These are phyloP conservation scores for Colletotrichum eleusines DNA, from an alignment of 2,329 filamentous ascomycete genomes.

Conservation along the genomic window DNA sequence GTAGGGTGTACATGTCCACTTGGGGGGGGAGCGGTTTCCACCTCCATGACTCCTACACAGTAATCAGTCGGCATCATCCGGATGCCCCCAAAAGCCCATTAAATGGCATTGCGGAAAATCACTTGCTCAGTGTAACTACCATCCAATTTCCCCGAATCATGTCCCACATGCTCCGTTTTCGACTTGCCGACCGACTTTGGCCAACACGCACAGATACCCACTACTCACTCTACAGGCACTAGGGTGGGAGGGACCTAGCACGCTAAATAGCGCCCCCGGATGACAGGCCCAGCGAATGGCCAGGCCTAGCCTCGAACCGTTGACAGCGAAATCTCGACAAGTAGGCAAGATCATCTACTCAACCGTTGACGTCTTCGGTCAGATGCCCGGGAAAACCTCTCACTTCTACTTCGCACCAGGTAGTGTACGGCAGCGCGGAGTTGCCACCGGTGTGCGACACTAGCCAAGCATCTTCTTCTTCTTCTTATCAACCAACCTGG, in stretches of 20 bases:
- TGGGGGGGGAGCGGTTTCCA: background rate
- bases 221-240: no score
- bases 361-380: slow-evolving; percentile 16
- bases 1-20: slow-evolving; percentile 5
- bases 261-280: slow-evolving; percentile 21
- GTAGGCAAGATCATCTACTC: background rate
- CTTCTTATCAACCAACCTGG: background rate
- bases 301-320: slow-evolving; percentile 33
- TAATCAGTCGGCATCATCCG: slow-evolving; percentile 40
- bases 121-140: slow-evolving; percentile 26
- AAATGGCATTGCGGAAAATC: slow-evolving; percentile 25
- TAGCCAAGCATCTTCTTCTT: background rate
- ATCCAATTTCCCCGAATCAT: slow-evolving; percentile 42
- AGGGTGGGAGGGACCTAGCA: background rate
- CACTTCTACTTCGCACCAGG: background rate
- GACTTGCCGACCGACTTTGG: background rate
- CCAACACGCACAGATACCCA: slow-evolving; percentile 37
- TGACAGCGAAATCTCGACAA: slow-evolving; percentile 13
- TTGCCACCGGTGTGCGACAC: slow-evolving; percentile 1
- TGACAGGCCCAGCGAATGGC: slow-evolving; percentile 26
- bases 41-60: slow-evolving; percentile 22
- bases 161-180: slow-evolving; percentile 35
- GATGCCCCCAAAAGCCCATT: slow-evolving; percentile 28
- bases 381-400: slow-evolving; percentile 34
- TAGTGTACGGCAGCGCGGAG: background rate